Evolutionary conservation across 2,329 filamentous ascomycete genomes (phyloP), one percentile per base, ranked within the genome.

Genomic region (Xylaria multiplex): DNA sequence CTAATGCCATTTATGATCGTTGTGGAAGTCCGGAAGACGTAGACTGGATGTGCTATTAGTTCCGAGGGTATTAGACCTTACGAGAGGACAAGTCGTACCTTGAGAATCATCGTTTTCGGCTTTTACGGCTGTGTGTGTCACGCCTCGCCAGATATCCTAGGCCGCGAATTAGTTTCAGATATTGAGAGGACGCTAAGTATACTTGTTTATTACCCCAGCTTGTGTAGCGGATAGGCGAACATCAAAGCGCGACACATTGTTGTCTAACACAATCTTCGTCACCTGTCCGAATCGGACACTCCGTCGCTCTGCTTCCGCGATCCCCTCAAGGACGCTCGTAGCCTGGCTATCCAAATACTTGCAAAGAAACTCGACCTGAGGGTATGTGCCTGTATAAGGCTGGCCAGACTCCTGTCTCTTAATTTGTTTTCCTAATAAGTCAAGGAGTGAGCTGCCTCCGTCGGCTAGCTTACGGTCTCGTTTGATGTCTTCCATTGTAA

Each of bases 231-330:
- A 83, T 84, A 93, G 88, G 22, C 81, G 82, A 69, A 90, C 79
- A 74, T 92, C 90, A 59, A 86, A 77, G 65, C 75, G 86, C 74
- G 71, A 86, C 71, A 80, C 81, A 69, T 74, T 85, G 68, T 74
- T 73, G 0, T 79, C 80, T 9, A 85, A 65, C 1, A 80, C 78
- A 5, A 89, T 72, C 57, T 78, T 81, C 3, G 83, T 80, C 3
- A 85, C 79, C 37, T 84, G 83, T 3, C 90, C 90, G 71, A 93
- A 90, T 5, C 89, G 81, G 11, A 93, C 90, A 62, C 88, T 90
- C 61, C 89, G 82, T 72, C 87, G 84, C 78, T 93, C 86, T 6
- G 90, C 86, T 77, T 90, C 86, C 68, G 92, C 88, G 75, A 93
- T 88, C 65, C 89, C 83, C 60, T 86, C 78, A 72, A 93, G 92